phyloP scores from a whole-genome alignment of 345 rosid species.

The Syzygium oleosum region DNA sequence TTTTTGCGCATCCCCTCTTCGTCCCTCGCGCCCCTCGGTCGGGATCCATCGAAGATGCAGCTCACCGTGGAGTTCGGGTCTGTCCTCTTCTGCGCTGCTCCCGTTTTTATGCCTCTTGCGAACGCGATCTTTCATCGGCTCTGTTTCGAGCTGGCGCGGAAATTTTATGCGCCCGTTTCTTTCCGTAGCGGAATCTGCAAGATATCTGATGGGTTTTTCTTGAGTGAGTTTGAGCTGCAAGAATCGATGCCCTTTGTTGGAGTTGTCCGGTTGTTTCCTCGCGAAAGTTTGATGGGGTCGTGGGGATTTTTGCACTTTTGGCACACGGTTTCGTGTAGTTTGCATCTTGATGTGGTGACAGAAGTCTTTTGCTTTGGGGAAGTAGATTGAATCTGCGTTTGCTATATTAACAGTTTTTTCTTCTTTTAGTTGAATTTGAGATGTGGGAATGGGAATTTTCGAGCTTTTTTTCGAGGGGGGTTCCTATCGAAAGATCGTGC shows the following conservation, averaged over 20 bases:
- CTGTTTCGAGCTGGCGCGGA: neutral
- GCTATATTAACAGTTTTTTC: neutral
- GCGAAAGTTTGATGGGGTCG: neutral
- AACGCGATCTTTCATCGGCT: neutral
- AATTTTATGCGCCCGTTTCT: neutral
- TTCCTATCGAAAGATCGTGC: neutral
- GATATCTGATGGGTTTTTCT: neutral
- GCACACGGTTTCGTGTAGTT: neutral
- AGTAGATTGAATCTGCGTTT: neutral
- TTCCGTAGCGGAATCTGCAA: neutral
- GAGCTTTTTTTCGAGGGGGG: neutral
- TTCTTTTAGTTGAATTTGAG: neutral
- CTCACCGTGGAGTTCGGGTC: slow-evolving; percentile 87
- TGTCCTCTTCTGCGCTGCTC: neutral
- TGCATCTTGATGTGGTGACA: neutral
- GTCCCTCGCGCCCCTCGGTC: neutral
- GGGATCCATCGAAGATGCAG: slow-evolving; percentile 35
- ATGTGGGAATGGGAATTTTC: neutral
- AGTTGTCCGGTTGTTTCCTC: neutral
- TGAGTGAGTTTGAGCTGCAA: neutral
- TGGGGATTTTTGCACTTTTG: neutral
- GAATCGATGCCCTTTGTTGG: neutral
- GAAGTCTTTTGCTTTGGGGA: neutral
- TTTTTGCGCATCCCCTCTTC: slow-evolving; percentile 9
- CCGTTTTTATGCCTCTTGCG: neutral